These are phyloP conservation scores for Pseudopithomyces chartarum DNA, from an alignment of 2,329 filamentous ascomycete species.

Conservation along the genomic window DNA sequence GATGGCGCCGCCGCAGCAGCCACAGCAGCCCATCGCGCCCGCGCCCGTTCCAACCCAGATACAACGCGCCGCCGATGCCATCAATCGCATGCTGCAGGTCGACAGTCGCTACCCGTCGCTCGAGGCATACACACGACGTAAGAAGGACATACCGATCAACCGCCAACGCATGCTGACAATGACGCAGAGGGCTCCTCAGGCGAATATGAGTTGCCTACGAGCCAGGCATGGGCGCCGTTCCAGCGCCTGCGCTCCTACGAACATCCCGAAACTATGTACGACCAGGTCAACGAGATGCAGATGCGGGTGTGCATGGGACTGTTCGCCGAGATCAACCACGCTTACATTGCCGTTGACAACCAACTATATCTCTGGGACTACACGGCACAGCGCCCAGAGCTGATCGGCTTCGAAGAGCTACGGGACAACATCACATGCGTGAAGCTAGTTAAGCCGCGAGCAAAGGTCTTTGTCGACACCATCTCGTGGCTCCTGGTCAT, in stretches of 20 bases:
- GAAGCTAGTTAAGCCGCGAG: conserved; percentile 81
- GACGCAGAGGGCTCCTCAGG: conserved; percentile 80
- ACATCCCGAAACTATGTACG: conserved; percentile 89
- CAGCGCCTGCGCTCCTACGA: conserved; percentile 84
- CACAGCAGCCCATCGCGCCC: conserved; percentile 16
- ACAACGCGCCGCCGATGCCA: conserved; percentile 78
- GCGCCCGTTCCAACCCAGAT: conserved; percentile 61
- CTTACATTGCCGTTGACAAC: conserved; percentile 95
- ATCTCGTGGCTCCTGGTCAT: conserved; percentile 91
- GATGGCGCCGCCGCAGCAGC: conserved; percentile 23
- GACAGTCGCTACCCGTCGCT: conserved; percentile 87
- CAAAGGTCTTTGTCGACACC: conserved; percentile 82
- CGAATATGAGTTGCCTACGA: conserved; percentile 80
- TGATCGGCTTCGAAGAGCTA: conserved; percentile 91
- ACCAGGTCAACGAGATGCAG: conserved; percentile 86
- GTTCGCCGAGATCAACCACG: conserved; percentile 92
- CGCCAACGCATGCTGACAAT: conserved; percentile 30
- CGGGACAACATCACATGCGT: conserved; percentile 88
- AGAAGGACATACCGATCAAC: conserved; percentile 43
- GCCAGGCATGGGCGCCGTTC: conserved; percentile 82
- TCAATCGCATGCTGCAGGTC: conserved; percentile 76
- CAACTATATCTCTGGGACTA: conserved; percentile 98
- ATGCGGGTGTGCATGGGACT: conserved; percentile 93
- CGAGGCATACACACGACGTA: conserved; percentile 87
- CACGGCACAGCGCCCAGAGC: conserved; percentile 85